These are phyloP conservation scores for Lagenidium giganteum DNA, from an alignment of 352 stramenopile genomes.

Conservation along the genomic window DNA sequence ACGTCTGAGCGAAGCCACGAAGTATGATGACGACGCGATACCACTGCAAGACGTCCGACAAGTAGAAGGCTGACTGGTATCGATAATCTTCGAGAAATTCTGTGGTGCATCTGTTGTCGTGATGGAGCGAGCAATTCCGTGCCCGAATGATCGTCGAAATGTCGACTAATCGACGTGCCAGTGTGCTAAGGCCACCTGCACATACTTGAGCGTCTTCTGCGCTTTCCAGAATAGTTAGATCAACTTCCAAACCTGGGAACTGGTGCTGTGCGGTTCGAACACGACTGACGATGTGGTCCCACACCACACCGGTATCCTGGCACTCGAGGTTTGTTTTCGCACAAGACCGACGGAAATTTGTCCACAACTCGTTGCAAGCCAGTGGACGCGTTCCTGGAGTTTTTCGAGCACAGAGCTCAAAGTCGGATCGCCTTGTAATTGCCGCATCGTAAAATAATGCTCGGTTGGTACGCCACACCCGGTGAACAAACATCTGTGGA, in stretches of 20 bases:
- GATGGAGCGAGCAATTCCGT: not conserved
- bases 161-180: not conserved
- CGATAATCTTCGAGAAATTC: constrained; percentile 21
- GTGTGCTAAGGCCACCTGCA: not conserved
- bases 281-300: constrained; percentile 3
- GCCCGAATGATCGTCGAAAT: constrained; percentile 10
- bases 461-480: too few relatives aligned
- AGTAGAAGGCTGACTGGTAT: constrained; percentile 11
- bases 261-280: not conserved
- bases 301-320: not conserved
- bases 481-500: too few relatives aligned
- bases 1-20: constrained; percentile 7
- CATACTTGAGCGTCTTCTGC: not conserved
- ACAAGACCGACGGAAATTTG: too few relatives aligned
- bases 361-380: too few relatives aligned
- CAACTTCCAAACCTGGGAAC: not conserved
- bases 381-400: too few relatives aligned
- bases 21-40: not conserved
- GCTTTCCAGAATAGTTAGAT: too few relatives aligned
- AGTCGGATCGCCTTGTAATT: too few relatives aligned
- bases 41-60: constrained; percentile 1
- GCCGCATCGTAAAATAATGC: too few relatives aligned
- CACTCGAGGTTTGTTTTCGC: too few relatives aligned
- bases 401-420: too few relatives aligned
- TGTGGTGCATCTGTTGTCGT: not conserved